These are phyloP conservation scores for Cairneyella variabilis DNA, from an alignment of 495 filamentous ascomycete genomes.

Conservation along the genomic window DNA sequence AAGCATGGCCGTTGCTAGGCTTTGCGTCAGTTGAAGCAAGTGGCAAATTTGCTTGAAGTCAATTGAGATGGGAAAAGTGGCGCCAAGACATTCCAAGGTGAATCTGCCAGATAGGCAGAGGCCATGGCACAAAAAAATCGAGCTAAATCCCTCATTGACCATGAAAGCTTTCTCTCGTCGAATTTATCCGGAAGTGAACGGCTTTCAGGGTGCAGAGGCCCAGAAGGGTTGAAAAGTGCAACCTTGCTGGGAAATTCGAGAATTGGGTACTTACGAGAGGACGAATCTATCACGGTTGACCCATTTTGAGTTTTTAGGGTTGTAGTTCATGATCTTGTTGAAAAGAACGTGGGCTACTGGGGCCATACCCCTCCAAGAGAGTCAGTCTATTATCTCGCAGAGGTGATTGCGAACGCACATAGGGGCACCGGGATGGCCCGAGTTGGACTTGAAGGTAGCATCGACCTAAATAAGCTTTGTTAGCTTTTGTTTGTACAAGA, in stretches of 20 bases:
- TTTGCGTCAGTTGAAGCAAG: slow-evolving; percentile 5
- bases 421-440: slow-evolving; percentile 96
- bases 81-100: neutral
- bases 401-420: slow-evolving; percentile 47
- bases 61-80: neutral
- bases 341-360: slow-evolving; percentile 96
- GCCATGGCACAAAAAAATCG: neutral
- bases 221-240: neutral
- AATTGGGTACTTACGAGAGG: slow-evolving; percentile 75
- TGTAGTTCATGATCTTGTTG: slow-evolving; percentile 99
- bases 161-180: neutral
- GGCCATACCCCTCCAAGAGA: slow-evolving; percentile 58
- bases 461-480: slow-evolving; percentile 64
- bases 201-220: neutral
- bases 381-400: neutral
- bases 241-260: neutral
- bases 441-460: slow-evolving; percentile 95
- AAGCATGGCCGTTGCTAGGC: slow-evolving; percentile 90
- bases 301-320: slow-evolving; percentile 98
- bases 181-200: neutral
- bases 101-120: neutral
- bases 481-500: slow-evolving; percentile 12
- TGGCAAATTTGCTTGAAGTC: neutral
- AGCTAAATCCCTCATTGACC: neutral
- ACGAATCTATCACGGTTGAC: slow-evolving; percentile 97